Evolutionary conservation across 2,329 filamentous ascomycete genomes (phyloP).

Genomic region (Elsinoe necatrix): DNA sequence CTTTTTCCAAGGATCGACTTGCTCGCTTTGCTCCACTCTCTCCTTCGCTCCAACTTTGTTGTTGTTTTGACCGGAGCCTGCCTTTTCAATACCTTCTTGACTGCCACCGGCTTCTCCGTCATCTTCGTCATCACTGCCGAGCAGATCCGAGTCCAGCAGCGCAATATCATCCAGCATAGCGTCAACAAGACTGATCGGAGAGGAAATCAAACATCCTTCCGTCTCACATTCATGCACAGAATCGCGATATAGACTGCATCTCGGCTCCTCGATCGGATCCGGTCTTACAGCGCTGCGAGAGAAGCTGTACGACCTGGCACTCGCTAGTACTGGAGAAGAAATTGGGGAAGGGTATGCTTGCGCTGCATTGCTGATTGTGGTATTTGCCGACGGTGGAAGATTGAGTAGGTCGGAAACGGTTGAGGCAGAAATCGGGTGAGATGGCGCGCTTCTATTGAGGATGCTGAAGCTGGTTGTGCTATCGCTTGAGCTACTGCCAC

Average conservation of each 20-base stretch:
- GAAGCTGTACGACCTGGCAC: neutral
- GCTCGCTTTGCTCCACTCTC: too few species aligned
- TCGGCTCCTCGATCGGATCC: slow-evolving; percentile 1
- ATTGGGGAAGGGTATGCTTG: neutral
- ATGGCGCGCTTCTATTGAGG: neutral
- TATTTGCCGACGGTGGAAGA: neutral
- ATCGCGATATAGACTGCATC: neutral
- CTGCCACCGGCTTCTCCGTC: neutral
- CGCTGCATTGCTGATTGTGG: neutral
- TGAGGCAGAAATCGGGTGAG: neutral
- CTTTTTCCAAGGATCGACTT: too few species aligned
- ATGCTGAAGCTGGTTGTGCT: neutral
- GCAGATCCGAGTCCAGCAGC: neutral
- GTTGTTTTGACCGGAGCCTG: neutral
- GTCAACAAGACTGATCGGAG: neutral
- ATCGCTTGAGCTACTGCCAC: neutral
- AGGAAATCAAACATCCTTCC: neutral
- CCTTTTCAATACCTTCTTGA: neutral
- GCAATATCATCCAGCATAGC: neutral
- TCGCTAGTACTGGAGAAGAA: neutral
- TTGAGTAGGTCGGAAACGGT: neutral
- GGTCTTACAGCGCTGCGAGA: neutral
- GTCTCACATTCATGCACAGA: slow-evolving; percentile 9
- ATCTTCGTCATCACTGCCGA: neutral
- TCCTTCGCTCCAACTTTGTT: neutral